These are phyloP conservation scores for Ambrosiella xylebori DNA, from an alignment of 2,329 filamentous ascomycete genomes.

Conservation along the genomic window DNA sequence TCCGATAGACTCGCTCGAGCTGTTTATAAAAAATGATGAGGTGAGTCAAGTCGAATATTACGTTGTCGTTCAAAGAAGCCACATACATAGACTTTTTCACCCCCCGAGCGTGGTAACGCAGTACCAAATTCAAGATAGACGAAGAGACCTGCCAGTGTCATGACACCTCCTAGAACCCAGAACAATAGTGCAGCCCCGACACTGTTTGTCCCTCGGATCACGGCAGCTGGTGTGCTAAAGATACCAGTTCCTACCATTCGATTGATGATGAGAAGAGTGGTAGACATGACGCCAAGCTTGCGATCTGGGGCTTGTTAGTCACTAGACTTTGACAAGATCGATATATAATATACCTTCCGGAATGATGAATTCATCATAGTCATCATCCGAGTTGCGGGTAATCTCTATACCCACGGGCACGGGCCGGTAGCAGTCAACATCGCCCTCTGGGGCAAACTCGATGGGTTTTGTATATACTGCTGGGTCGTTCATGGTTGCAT, in stretches of 20 bases:
- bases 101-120: constrained; percentile 43
- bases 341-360: constrained; percentile 5
- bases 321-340: not conserved
- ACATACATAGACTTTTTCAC: constrained; percentile 43
- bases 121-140: constrained; percentile 48
- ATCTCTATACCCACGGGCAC: not conserved
- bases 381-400: not conserved
- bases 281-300: constrained; percentile 19
- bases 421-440: not conserved
- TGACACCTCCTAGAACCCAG: constrained; percentile 15
- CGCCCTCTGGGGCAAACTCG: not conserved
- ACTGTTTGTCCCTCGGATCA: constrained; percentile 34
- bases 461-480: not conserved
- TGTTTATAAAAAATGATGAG: not conserved
- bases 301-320: constrained; percentile 3
- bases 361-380: constrained; percentile 10
- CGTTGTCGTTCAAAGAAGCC: not conserved
- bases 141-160: constrained; percentile 25
- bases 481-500: not conserved
- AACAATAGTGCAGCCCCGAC: constrained; percentile 22
- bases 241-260: constrained; percentile 44
- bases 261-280: constrained; percentile 38
- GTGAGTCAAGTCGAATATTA: not conserved
- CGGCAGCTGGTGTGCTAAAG: constrained; percentile 36
- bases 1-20: constrained; percentile 36